Percentiles rank a stretch among this genome's conserved stretches.
Conservation (phyloP, 2,329 filamentous ascomycete species). For the Curvularia spicifera region DNA sequence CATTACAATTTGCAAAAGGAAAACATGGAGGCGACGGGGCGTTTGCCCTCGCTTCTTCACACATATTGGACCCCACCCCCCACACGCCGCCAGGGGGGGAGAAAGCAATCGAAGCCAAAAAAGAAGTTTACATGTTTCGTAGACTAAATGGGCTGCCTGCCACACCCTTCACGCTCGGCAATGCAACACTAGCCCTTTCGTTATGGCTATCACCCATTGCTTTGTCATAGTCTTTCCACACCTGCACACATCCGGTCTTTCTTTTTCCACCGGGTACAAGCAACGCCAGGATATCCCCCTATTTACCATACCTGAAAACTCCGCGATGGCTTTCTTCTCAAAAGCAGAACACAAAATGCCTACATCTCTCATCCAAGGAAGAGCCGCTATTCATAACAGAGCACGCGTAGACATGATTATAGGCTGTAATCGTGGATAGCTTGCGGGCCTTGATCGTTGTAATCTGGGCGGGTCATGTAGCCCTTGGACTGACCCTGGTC, state of each 20-base stretch:
- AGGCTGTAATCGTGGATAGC: slow-evolving; percentile 65
- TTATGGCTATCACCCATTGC: background rate
- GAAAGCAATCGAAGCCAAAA: slow-evolving; percentile 2
- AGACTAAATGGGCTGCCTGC: background rate
- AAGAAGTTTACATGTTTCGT: slow-evolving; percentile 1
- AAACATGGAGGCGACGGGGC: background rate
- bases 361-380: background rate
- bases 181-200: slow-evolving; percentile 22
- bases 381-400: background rate
- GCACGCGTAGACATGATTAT: slow-evolving; percentile 18
- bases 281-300: slow-evolving; percentile 26
- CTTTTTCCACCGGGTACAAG: slow-evolving; percentile 12
- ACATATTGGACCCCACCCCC: background rate
- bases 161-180: slow-evolving; percentile 8
- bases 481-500: slow-evolving; percentile 72
- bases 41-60: slow-evolving; percentile 3
- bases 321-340: slow-evolving; percentile 17
- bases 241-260: slow-evolving; percentile 6
- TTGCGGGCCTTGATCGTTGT: slow-evolving; percentile 69
- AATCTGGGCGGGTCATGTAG: slow-evolving; percentile 71
- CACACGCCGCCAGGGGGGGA: background rate
- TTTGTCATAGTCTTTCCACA: background rate
- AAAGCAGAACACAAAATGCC: slow-evolving; percentile 8
- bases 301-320: slow-evolving; percentile 29
- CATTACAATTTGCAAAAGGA: slow-evolving; percentile 15